Evolutionary conservation across 805 yeast species (phyloP), one percentile per base, ranked within the genome.

Genomic region (Sungouiella thailandica): DNA sequence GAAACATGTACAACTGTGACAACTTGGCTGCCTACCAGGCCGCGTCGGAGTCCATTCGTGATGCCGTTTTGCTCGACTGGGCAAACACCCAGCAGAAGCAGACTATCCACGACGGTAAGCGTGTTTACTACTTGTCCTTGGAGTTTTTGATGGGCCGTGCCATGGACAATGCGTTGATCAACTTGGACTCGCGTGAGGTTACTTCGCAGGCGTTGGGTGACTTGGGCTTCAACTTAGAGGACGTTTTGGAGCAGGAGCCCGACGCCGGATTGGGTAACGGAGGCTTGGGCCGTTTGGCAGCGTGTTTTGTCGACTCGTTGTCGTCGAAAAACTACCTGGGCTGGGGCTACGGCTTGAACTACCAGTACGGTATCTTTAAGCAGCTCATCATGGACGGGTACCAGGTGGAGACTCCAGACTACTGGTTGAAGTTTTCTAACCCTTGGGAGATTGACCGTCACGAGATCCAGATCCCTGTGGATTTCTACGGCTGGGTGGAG

Each of bases 251-350:
- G 32, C 78, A 83, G 51, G 97, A 88, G 62, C 93, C 94, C 0
- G 97, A 88, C 60, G 96, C 96, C 8, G 96, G 88, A 17, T 72
- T 88, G 35, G 97, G 97, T 52, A 89, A 89, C 53, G 97, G 97
- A 55, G 97, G 97, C 44, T 68, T 88, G 36, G 97, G 97, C 43
- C 77, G 97, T 56, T 70, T 88, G 53, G 96, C 96, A 15, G 96
- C 96, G 14, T 89, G 96, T 62, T 88, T 87, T 55, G 76, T 88
- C 30, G 96, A 89, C 62, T 86, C 96, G 1, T 65, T 88, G 56
- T 77, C 93, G 23, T 79, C 95, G 4, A 82, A 84, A 45, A 80
- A 84, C 58, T 85, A 84, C 58, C 87, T 94, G 12, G 95, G 95
- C 32, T 88, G 97, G 97, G 97, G 97, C 43, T 88, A 88, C 58